Evolutionary conservation across 345 rosid genomes (phyloP), one percentile per base, ranked within the genome.

Genomic region (Populus simonii): DNA sequence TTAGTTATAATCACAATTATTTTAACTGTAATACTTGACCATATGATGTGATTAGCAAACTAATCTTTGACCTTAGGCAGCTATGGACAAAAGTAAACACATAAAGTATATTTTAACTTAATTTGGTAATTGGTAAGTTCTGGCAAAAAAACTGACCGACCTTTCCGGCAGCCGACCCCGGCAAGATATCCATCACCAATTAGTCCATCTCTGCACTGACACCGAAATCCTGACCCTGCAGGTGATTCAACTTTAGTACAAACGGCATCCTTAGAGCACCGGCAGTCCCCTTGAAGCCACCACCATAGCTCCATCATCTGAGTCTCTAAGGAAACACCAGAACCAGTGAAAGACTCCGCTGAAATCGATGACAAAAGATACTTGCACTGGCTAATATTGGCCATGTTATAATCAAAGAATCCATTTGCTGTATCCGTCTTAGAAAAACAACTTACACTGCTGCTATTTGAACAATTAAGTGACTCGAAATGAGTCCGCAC

Each of bases 211-310:
- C 16, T 66, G 83, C 96, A 92, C 0, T 13, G 15, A 70, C 96
- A 92, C 4, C 88, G 85, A 75, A 67, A 83, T 23, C 90, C 92
- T 7, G 49, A 3, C 70, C 68, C 63, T n/a, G 80, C 72, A 10
- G 87, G 87, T 5, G 79, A 10, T 1, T 1, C 1, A 23, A 91
- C n/a, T 3, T 0, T 9, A 0, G n/a, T 9, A 76, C 97, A 93
- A 2, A 16, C 7, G 0, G 92, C 88, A 57, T 83, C 72, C 7
- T 65, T 22, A 11, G 90, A 83, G 84, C 94, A 93, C n/a, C 15
- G 16, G 76, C 96, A 91, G 2, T 41, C 20, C 7, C 90, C 94
- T n/a, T 77, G 68, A 35, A 90, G 73, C 97, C 95, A 93, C 94
- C 95, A 93, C 7, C 20, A 80, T 9, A 91, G 77, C 86, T 86